Percentiles rank a stretch among this genome's conserved stretches.
Conservation (phyloP, 805 yeast species). For the Citeromyces nyonsensis region DNA sequence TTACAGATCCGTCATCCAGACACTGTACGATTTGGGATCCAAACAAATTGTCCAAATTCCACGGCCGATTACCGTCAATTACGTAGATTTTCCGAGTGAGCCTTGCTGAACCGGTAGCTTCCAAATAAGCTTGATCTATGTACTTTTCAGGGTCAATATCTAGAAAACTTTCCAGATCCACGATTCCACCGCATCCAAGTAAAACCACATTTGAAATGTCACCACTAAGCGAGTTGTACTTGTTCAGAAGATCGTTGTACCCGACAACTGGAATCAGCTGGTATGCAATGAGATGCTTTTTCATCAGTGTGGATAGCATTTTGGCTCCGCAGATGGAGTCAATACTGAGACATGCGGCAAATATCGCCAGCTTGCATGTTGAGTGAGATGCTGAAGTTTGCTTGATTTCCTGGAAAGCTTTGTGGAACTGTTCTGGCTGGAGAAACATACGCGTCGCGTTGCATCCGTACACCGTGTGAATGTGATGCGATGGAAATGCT, state of each 20-base stretch:
- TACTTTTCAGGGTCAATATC: slow-evolving; percentile 45
- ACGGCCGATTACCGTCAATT: slow-evolving; percentile 88
- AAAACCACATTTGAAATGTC: slow-evolving; percentile 66
- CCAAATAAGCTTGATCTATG: slow-evolving; percentile 14
- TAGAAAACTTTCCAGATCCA: slow-evolving; percentile 66
- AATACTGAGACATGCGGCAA: slow-evolving; percentile 80
- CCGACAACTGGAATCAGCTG: slow-evolving; percentile 92
- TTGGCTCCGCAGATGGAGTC: slow-evolving; percentile 87
- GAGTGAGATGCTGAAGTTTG: slow-evolving; percentile 75
- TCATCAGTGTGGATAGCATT: slow-evolving; percentile 53
- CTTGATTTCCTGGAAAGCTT: slow-evolving; percentile 53
- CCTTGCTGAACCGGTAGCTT: slow-evolving; percentile 9
- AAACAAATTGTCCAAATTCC: slow-evolving; percentile 88
- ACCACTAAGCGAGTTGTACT: slow-evolving; percentile 48
- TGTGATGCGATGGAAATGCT: no score
- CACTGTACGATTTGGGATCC: slow-evolving; percentile 69
- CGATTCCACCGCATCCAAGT: slow-evolving; percentile 88
- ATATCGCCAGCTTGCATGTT: slow-evolving; percentile 77
- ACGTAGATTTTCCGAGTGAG: slow-evolving; percentile 55
- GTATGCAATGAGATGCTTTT: slow-evolving; percentile 72
- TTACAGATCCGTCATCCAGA: slow-evolving; percentile 73
- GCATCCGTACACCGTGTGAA: no score
- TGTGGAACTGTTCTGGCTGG: slow-evolving; percentile 50
- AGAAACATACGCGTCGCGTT: slow-evolving; percentile 41
- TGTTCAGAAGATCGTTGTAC: slow-evolving; percentile 56